Conservation (phyloP, 495 filamentous ascomycete genomes). For the Chaetomium cochliodes region DNA sequence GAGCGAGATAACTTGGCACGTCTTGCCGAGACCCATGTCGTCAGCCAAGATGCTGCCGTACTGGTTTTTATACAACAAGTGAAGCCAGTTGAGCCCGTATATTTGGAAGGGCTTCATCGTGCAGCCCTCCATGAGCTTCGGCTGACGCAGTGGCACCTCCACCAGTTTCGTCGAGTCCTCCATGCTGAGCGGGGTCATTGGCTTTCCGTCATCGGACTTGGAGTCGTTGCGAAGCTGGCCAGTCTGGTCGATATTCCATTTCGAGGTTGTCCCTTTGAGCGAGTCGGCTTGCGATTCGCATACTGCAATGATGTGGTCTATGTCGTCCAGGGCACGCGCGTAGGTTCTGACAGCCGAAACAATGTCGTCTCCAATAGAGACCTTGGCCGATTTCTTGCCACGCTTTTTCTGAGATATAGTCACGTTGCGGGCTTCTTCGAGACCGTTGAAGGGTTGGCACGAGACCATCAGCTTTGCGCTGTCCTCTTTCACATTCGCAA, state of each 20-base stretch:
- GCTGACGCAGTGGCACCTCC: slow-evolving; percentile 53
- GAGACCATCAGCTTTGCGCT: slow-evolving; percentile 63
- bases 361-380: slow-evolving; percentile 42
- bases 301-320: slow-evolving; percentile 69
- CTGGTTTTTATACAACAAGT: slow-evolving; percentile 70
- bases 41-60: slow-evolving; percentile 90
- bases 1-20: slow-evolving; percentile 92
- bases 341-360: slow-evolving; percentile 38
- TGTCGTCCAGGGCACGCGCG: slow-evolving; percentile 54
- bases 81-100: slow-evolving; percentile 92
- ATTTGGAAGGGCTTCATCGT: slow-evolving; percentile 88
- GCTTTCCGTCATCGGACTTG: slow-evolving; percentile 29
- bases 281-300: slow-evolving; percentile 71
- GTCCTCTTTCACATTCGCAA: slow-evolving; percentile 67
- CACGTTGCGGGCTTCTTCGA: slow-evolving; percentile 64
- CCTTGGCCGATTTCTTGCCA: slow-evolving; percentile 35
- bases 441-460: slow-evolving; percentile 63
- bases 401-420: slow-evolving; percentile 44
- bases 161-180: slow-evolving; percentile 27
- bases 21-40: slow-evolving; percentile 98
- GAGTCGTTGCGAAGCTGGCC: slow-evolving; percentile 44
- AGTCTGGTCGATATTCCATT: slow-evolving; percentile 75
- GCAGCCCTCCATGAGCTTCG: slow-evolving; percentile 67
- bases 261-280: slow-evolving; percentile 65
- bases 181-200: slow-evolving; percentile 34